phyloP scores from a whole-genome alignment of 225 moss, liverwort and hornwort genomes.

The Pleurozium schreberi region DNA sequence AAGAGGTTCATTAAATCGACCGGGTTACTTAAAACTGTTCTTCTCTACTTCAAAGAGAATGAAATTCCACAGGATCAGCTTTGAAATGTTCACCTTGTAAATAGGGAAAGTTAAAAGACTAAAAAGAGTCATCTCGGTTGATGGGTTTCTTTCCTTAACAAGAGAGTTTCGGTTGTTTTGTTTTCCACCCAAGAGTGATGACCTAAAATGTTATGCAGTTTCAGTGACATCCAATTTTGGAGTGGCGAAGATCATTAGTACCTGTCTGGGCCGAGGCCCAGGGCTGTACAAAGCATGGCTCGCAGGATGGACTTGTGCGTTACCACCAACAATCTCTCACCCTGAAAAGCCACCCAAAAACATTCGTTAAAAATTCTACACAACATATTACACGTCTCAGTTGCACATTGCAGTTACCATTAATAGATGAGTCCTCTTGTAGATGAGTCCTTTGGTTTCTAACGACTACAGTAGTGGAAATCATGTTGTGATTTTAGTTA shows the following conservation, averaged over 20 bases:
- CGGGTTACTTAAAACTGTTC: not conserved
- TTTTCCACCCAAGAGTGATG: not conserved
- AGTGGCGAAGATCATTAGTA: not conserved
- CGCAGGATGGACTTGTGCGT: constrained; percentile 81
- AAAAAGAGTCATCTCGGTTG: not conserved
- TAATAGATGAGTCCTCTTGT: no score
- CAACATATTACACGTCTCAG: no score
- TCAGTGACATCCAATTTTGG: not conserved
- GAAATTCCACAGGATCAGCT: not conserved
- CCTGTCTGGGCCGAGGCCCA: constrained; percentile 78
- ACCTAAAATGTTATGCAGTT: not conserved
- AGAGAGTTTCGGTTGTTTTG: not conserved
- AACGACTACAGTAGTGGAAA: no score
- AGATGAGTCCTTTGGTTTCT: no score
- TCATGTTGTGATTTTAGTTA: no score
- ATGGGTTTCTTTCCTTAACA: not conserved
- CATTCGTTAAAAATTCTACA: not conserved
- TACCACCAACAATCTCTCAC: constrained; percentile 57
- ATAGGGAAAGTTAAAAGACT: not conserved
- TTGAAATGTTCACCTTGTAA: not conserved
- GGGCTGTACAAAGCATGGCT: constrained; percentile 70
- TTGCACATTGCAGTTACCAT: no score
- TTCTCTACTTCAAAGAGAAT: not conserved
- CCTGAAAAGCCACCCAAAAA: constrained; percentile 5
- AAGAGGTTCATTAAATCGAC: not conserved